Percentiles rank a stretch among this genome's conserved stretches.
phyloP scores from a whole-genome alignment of 768 basidiomycete species.

The Mycena rebaudengoi region DNA sequence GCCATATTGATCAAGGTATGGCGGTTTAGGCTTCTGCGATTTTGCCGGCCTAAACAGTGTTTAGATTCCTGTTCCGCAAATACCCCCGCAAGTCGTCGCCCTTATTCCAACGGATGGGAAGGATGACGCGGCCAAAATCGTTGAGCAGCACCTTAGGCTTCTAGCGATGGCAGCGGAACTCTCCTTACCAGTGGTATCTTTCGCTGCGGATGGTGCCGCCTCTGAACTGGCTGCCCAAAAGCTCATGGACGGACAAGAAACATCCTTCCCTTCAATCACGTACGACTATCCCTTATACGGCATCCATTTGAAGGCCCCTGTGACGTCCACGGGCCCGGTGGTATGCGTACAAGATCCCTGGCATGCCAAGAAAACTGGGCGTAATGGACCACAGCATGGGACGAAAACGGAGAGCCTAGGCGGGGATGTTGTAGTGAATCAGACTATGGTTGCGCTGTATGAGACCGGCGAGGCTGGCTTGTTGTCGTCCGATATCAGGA shows the following conservation, averaged over 20 bases:
- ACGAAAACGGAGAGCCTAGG: too few species aligned
- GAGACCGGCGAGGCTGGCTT: conserved; percentile 28
- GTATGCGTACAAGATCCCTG: conserved; percentile 28
- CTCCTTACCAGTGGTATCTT: conserved; percentile 20
- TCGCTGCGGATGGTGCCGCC: conserved; percentile 36
- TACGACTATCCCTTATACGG: conserved; percentile 32
- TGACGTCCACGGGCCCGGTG: conserved; percentile 30
- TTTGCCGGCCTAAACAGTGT: not conserved
- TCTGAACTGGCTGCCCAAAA: conserved; percentile 31
- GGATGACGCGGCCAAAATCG: conserved; percentile 30
- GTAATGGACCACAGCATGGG: conserved; percentile 30
- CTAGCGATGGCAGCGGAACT: conserved; percentile 30
- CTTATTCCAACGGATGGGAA: conserved; percentile 36
- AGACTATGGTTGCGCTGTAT: too few species aligned
- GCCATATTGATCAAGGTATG: conserved; percentile 36
- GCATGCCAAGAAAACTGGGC: conserved; percentile 1
- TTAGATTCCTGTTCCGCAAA: conserved; percentile 31
- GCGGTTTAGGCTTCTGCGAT: not conserved
- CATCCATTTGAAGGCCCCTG: conserved; percentile 24
- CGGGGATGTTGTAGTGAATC: too few species aligned
- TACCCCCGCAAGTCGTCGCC: conserved; percentile 31
- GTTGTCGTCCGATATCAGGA: conserved; percentile 29
- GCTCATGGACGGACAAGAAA: conserved; percentile 28
- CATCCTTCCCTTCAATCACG: conserved; percentile 13
- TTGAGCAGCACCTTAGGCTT: conserved; percentile 28